Percentiles rank a stretch among this genome's conserved stretches.
Evolutionary conservation across 2,329 filamentous ascomycete species (phyloP).

Genomic region (Fusarium ambrosium): DNA sequence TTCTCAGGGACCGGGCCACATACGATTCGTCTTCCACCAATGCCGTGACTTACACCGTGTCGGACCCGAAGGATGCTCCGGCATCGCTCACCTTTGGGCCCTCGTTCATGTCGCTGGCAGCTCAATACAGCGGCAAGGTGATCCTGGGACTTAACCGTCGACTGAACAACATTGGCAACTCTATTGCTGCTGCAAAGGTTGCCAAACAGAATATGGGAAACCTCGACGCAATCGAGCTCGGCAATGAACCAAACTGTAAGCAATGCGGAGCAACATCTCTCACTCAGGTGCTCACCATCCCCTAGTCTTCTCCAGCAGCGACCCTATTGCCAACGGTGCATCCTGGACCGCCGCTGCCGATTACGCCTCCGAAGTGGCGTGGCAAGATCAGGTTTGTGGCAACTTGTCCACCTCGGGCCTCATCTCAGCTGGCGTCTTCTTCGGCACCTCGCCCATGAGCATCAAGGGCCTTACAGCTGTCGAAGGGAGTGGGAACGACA

Average conservation of each 20-base stretch:
- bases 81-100: slow-evolving; percentile 64
- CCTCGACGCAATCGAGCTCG: slow-evolving; percentile 67
- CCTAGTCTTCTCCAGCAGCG: slow-evolving; percentile 26
- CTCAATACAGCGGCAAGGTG: slow-evolving; percentile 62
- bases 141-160: slow-evolving; percentile 68
- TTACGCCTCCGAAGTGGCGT: slow-evolving; percentile 49
- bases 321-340: slow-evolving; percentile 42
- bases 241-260: slow-evolving; percentile 70
- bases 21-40: slow-evolving; percentile 61
- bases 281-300: background rate
- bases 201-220: slow-evolving; percentile 62
- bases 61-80: slow-evolving; percentile 62
- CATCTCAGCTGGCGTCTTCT: slow-evolving; percentile 54
- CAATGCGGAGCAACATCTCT: background rate
- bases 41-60: slow-evolving; percentile 66
- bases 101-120: slow-evolving; percentile 64
- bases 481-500: slow-evolving; percentile 53
- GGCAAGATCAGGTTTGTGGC: slow-evolving; percentile 50
- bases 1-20: slow-evolving; percentile 60
- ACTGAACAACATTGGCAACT: slow-evolving; percentile 66
- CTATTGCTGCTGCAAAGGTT: slow-evolving; percentile 63
- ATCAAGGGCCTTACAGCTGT: slow-evolving; percentile 52
- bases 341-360: slow-evolving; percentile 51
- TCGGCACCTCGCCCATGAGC: slow-evolving; percentile 52
- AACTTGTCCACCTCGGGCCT: slow-evolving; percentile 47